Evolutionary conservation across 2,329 filamentous ascomycete species (phyloP).

Genomic region (Proliferodiscus dingleyae): DNA sequence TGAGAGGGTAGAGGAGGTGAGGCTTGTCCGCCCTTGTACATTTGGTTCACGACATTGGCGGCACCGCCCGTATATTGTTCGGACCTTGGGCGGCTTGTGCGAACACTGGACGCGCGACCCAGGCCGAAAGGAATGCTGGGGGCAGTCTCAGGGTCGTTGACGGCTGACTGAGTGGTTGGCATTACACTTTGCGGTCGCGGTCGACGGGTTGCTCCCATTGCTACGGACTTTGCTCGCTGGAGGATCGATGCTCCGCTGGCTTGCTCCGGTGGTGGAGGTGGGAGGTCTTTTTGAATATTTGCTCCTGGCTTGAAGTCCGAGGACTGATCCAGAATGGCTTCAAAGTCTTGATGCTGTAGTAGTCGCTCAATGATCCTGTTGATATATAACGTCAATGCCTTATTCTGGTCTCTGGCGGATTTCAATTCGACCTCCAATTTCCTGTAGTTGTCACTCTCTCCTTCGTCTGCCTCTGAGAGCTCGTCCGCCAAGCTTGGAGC

Average conservation of each 20-base stretch:
- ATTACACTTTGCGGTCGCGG: constrained; percentile 55
- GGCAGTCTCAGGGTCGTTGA: constrained; percentile 66
- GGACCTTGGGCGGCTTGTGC: constrained; percentile 54
- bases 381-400: constrained; percentile 94
- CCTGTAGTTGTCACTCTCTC: constrained; percentile 56
- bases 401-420: constrained; percentile 86
- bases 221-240: constrained; percentile 58
- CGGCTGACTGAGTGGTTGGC: constrained; percentile 38
- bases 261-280: constrained; percentile 53
- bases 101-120: constrained; percentile 49
- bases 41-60: constrained; percentile 76
- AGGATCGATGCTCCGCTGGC: constrained; percentile 45
- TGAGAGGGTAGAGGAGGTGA: constrained; percentile 54
- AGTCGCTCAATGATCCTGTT: constrained; percentile 98
- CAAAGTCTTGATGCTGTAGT: constrained; percentile 89
- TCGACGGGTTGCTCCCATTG: constrained; percentile 41
- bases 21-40: constrained; percentile 70
- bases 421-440: constrained; percentile 75
- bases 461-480: constrained; percentile 65
- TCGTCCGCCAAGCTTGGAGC: constrained; percentile 78
- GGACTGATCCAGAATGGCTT: constrained; percentile 83
- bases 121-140: constrained; percentile 68
- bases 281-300: constrained; percentile 71
- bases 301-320: constrained; percentile 49
- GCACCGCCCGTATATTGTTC: constrained; percentile 55